Evolutionary conservation across 768 basidiomycete species (phyloP).

Genomic region (Trametes meyenii): DNA sequence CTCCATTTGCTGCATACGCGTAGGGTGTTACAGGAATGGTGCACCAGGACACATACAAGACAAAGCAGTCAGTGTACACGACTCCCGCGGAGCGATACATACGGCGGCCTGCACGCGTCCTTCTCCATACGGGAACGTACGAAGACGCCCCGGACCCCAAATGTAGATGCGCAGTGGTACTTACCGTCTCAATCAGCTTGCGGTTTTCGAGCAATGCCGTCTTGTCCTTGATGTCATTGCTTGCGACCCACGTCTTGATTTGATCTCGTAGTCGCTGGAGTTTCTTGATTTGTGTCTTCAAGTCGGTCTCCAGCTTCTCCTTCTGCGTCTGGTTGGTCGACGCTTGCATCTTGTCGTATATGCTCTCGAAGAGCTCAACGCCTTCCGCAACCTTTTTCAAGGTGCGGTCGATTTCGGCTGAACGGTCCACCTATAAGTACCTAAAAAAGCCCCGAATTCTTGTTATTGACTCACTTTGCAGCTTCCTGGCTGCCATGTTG

Average conservation of each 20-base stretch:
- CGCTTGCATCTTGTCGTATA: slow-evolving; percentile 97
- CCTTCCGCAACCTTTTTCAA: slow-evolving; percentile 97
- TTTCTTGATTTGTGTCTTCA: slow-evolving; percentile 99
- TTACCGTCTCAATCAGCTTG: slow-evolving; percentile 94
- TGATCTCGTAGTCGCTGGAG: slow-evolving; percentile 82
- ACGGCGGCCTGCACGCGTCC: slow-evolving; percentile 21
- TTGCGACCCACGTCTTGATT: slow-evolving; percentile 95
- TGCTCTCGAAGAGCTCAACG: slow-evolving; percentile 91
- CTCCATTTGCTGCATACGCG: slow-evolving; percentile 92
- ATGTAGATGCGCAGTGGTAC: slow-evolving; percentile 35
- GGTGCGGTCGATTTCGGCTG: slow-evolving; percentile 98
- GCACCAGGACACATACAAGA: slow-evolving; percentile 21
- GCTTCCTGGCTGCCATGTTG: slow-evolving; percentile 87
- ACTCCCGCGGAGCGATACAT: slow-evolving; percentile 1
- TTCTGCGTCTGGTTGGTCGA: slow-evolving; percentile 97
- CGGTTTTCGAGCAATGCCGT: slow-evolving; percentile 88
- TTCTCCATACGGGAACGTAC: slow-evolving; percentile 1
- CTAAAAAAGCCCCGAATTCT: too few relatives aligned
- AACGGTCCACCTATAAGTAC: not conserved
- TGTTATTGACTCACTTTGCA: slow-evolving; percentile 62
- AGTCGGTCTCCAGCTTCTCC: slow-evolving; percentile 93
- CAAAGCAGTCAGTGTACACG: slow-evolving; percentile 17
- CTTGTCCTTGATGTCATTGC: slow-evolving; percentile 99
- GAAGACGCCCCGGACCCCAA: slow-evolving; percentile 2
- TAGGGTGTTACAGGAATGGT: slow-evolving; percentile 29